Evolutionary conservation across 164 flowering plant species (phyloP).

Genomic region (Nymphaea thermarum): DNA sequence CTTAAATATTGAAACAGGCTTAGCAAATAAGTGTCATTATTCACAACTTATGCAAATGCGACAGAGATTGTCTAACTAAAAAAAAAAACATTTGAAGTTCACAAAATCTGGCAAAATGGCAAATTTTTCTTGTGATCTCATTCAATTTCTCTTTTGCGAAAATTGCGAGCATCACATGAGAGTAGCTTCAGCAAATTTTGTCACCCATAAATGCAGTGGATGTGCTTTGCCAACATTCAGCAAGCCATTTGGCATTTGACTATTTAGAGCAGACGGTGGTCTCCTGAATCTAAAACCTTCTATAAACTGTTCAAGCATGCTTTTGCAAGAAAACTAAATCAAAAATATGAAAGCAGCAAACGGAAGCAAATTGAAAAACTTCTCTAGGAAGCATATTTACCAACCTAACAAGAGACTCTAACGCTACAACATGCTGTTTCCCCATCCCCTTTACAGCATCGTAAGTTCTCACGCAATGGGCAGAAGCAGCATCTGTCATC

Average conservation of each 20-base stretch:
- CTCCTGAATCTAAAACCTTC: background rate
- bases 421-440: slow-evolving; percentile 28
- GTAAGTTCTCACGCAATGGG: slow-evolving; percentile 42
- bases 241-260: too few relatives aligned
- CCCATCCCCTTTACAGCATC: slow-evolving; percentile 49
- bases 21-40: background rate
- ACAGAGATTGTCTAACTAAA: background rate
- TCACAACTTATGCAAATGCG: too few relatives aligned
- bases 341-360: background rate
- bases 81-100: background rate
- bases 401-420: slow-evolving; percentile 54
- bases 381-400: slow-evolving; percentile 5
- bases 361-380: background rate
- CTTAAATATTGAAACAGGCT: too few relatives aligned
- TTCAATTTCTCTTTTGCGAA: too few relatives aligned
- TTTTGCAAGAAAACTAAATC: background rate
- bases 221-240: too few relatives aligned
- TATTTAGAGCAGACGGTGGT: background rate
- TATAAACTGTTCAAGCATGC: background rate
- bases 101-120: background rate
- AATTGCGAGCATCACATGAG: too few relatives aligned
- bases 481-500: slow-evolving; percentile 41
- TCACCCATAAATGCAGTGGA: too few relatives aligned
- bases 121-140: too few relatives aligned
- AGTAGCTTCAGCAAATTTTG: too few relatives aligned